These are phyloP conservation scores for Marasmius sp. DNA, from an alignment of 1,284 basidiomycete genomes.

Conservation along the genomic window DNA sequence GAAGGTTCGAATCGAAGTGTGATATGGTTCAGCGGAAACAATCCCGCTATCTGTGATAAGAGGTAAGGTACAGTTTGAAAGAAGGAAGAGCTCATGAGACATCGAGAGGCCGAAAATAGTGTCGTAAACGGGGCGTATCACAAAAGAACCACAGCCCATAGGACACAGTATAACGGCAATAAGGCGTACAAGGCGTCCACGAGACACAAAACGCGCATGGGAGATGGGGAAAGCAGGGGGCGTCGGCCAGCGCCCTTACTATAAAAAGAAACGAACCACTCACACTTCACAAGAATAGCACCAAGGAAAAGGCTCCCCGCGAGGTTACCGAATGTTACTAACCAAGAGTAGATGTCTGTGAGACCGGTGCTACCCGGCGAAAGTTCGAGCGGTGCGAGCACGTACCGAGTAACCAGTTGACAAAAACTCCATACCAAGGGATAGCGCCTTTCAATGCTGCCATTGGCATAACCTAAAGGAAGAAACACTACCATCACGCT, in stretches of 20 bases:
- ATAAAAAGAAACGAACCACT: slow-evolving; percentile 16
- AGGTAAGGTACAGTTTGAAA: not conserved
- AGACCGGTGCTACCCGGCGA: not conserved
- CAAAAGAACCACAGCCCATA: no score
- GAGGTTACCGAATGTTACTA: slow-evolving; percentile 73
- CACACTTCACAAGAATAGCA: slow-evolving; percentile 65
- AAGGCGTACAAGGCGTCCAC: no score
- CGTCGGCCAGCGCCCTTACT: no score
- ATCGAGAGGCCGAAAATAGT: no score
- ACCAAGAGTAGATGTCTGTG: not conserved
- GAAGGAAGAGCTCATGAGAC: no score
- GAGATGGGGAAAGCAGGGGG: no score
- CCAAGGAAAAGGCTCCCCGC: slow-evolving; percentile 71
- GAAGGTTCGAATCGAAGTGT: slow-evolving; percentile 47
- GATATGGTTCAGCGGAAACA: slow-evolving; percentile 58
- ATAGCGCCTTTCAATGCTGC: slow-evolving; percentile 58
- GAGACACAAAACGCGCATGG: no score
- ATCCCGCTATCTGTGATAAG: slow-evolving; percentile 51
- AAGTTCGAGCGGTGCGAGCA: slow-evolving; percentile 2
- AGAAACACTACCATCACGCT: slow-evolving; percentile 1
- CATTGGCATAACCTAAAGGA: slow-evolving; percentile 62
- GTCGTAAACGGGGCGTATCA: no score
- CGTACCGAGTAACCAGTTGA: slow-evolving; percentile 69
- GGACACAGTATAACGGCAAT: no score
- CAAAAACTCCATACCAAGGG: slow-evolving; percentile 65